Evolutionary conservation across 2,329 filamentous ascomycete genomes (phyloP), one percentile per base, ranked within the genome.

Genomic region (Colletotrichum incanum): DNA sequence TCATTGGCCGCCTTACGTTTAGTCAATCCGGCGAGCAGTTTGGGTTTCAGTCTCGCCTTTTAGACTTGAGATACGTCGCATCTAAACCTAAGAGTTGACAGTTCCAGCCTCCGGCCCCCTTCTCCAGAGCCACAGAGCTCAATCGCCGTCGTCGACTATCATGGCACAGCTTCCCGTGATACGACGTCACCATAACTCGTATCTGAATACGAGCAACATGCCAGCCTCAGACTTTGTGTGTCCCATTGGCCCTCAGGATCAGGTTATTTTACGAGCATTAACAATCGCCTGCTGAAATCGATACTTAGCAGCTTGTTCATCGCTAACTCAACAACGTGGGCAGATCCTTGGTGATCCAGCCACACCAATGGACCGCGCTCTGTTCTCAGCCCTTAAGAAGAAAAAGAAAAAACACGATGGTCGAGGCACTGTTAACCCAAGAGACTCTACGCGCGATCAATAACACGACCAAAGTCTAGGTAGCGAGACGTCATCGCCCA

Each of bases 1-100:
- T 60, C 11, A 65, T 72, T 70, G 70, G 65, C 4, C 39, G 65
- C 60, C 59, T 43, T 60, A 60, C 39, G 20, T 41, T 23, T 54
- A 60, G 12, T 70, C 54, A 34, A 31, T 47, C 45, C 43, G 43
- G 20, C n/a, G 37, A 20, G 28, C 5, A 31, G n/a, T 58, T 4
- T 20, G 5, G 2, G 5, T 16, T 47, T 16, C 3, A 28, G 2
- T 2, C n/a, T 28, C 23, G 7, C 6, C 9, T n/a, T 11, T n/a
- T 31, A 20, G 26, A 6, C 16, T n/a, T 7, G 16, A n/a, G 3
- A 7, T 12, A 18, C 6, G 8, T 34, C 18, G 49, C 16, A 23
- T 31, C 28, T 28, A 8, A 18, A 8, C 14, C 26, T 31, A 43
- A 1, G 11, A 14, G 5, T 2, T 34, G 9, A 18, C 18, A 34